Conservation (phyloP, 352 stramenopile species). For the Pythium apleroticum region DNA sequence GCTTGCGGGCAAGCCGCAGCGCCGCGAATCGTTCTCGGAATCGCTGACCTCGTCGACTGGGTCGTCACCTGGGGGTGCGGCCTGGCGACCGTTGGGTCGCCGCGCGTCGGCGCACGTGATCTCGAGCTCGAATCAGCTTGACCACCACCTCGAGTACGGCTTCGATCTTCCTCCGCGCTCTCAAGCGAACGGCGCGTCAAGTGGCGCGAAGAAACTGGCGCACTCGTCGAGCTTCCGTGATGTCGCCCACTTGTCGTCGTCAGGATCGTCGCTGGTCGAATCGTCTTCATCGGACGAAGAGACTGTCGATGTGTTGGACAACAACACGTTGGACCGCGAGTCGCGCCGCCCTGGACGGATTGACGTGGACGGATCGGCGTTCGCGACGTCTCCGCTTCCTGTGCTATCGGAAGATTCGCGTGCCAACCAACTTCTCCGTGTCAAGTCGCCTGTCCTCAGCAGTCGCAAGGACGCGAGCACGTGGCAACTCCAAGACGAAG, state of each 20-base stretch:
- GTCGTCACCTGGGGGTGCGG: slow-evolving; percentile 25
- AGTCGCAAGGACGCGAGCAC: slow-evolving; percentile 35
- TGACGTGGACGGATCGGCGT: slow-evolving; percentile 21
- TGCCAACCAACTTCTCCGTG: slow-evolving; percentile 17
- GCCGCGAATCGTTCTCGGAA: slow-evolving; percentile 33
- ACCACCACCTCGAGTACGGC: slow-evolving; percentile 24
- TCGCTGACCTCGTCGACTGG: slow-evolving; percentile 33
- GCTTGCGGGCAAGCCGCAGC: slow-evolving; percentile 16
- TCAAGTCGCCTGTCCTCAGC: slow-evolving; percentile 38
- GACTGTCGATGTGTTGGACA: slow-evolving; percentile 7
- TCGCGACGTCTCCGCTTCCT: slow-evolving; percentile 18
- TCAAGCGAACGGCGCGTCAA: slow-evolving; percentile 14
- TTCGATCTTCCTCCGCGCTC: slow-evolving; percentile 23
- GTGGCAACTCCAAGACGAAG: slow-evolving; percentile 39
- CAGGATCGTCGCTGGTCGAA: slow-evolving; percentile 28
- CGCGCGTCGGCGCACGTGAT: slow-evolving; percentile 27
- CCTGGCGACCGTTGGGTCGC: slow-evolving; percentile 33
- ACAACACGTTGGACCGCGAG: slow-evolving; percentile 23
- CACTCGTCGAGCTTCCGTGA: slow-evolving; percentile 32
- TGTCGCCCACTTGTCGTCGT: slow-evolving; percentile 14
- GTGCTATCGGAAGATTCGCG: slow-evolving; percentile 21
- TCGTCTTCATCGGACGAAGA: slow-evolving; percentile 34
- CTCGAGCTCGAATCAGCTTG: slow-evolving; percentile 32
- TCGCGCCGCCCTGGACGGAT: slow-evolving; percentile 13
- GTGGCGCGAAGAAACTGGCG: slow-evolving; percentile 7